Evolutionary conservation across 768 basidiomycete species (phyloP), one percentile per base, ranked within the genome.

Genomic region (Suillus tomentosus): DNA sequence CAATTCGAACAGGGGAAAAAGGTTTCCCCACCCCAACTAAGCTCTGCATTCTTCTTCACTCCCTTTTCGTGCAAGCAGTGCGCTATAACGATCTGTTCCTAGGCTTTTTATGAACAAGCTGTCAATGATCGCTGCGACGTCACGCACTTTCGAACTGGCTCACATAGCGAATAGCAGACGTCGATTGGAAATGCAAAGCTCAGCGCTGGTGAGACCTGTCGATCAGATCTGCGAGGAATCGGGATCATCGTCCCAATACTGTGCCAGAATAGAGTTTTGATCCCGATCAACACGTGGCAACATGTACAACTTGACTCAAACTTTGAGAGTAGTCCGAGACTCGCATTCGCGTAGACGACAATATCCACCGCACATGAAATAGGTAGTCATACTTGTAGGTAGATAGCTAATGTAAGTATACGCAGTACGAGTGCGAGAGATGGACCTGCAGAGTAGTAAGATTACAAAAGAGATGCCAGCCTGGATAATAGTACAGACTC

Each of bases 401-500:
- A 58, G 57, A 54, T 64, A 62, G 61, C 11, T 64, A 61, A 54
- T 64, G 50, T 62, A 62, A 62, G 50, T 62, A 53, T 64, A 64
- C 63, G 59, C 48, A n/a, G n/a, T 48, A 63, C 62, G 11, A 10
- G 62, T 15, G 36, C 17, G 31, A 63, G 58, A 61, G 36, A 36
- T 61, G 60, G 59, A 61, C 51, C 27, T 53, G 50, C 27, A 62
- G 42, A 60, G 43, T 31, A 47, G 43, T 36, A 62, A 17, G 43
- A 27, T 60, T 59, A 40, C 22, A 57, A 14, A 14, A 31, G 48
- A 63, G 24, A 40, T 62, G 61, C 61, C 48, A 62, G 61, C 45
- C 63, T 64, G 63, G 48, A 54, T 64, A 31, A 61, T 60, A 55
- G 63, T 62, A 64, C 63, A 64, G 63, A 62, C 50, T 62, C 39